A percentile compares a stretch with the other conserved stretches of the same genome.
These are phyloP conservation scores for Astrothelium macrocarpum DNA, from an alignment of 495 filamentous ascomycete genomes.

Conservation along the genomic window DNA sequence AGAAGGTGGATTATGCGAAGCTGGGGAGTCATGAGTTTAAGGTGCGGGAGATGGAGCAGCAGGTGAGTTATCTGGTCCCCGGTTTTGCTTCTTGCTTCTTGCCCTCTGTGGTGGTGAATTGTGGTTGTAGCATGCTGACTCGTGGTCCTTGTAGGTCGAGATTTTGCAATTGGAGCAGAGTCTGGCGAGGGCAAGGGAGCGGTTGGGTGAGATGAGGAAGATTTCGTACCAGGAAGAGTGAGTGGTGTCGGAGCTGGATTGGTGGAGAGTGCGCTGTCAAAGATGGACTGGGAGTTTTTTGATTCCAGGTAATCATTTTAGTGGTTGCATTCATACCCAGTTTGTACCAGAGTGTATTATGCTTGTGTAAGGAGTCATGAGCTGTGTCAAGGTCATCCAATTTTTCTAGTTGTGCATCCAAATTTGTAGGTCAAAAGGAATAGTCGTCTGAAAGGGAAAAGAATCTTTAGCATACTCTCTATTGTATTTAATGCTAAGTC, in stretches of 20 bases:
- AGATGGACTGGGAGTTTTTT: background rate
- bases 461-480: background rate
- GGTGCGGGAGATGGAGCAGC: conserved; percentile 97
- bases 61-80: conserved; percentile 52
- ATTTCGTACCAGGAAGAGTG: conserved; percentile 85
- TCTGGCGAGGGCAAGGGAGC: conserved; percentile 66
- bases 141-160: conserved; percentile 60
- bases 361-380: background rate
- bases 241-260: background rate
- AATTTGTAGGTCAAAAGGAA: background rate
- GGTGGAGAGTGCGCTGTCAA: background rate
- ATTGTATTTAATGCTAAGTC: background rate
- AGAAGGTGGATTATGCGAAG: conserved; percentile 78
- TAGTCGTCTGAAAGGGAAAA: background rate
- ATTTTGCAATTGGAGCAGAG: conserved; percentile 91
- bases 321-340: conserved; percentile 4
- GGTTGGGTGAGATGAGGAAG: conserved; percentile 97
- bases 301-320: background rate
- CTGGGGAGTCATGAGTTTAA: conserved; percentile 93
- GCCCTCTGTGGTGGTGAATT: background rate
- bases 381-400: too few relatives aligned
- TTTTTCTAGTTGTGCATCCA: too few relatives aligned
- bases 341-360: conserved; percentile 1
- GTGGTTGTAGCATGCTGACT: background rate
- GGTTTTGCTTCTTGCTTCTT: conserved; percentile 15